Conservation (phyloP, 768 basidiomycete genomes). For the Paxillus ammoniavirescens region DNA sequence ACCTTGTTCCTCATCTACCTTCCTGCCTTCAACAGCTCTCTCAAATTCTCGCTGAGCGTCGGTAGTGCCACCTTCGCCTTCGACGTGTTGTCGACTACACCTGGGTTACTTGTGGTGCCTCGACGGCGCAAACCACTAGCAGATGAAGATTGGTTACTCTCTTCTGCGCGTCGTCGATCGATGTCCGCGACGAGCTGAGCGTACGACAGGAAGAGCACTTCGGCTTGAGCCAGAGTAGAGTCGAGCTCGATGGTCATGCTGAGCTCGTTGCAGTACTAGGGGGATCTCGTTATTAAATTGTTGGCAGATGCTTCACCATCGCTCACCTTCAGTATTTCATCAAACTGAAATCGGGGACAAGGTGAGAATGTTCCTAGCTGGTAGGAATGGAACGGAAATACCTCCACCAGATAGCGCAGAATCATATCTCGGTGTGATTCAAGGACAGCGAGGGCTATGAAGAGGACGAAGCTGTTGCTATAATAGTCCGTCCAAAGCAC, state of each 20-base stretch:
- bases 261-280: slow-evolving; percentile 87
- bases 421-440: slow-evolving; percentile 97
- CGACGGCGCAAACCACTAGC: slow-evolving; percentile 34
- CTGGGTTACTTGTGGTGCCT: slow-evolving; percentile 14
- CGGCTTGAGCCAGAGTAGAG: slow-evolving; percentile 91
- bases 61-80: slow-evolving; percentile 40
- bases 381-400: slow-evolving; percentile 32
- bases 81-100: background rate
- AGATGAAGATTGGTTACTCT: slow-evolving; percentile 21
- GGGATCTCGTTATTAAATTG: slow-evolving; percentile 3
- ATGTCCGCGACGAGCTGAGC: slow-evolving; percentile 85
- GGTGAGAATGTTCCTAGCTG: slow-evolving; percentile 2
- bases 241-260: slow-evolving; percentile 98
- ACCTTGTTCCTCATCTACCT: slow-evolving; percentile 22
- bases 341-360: slow-evolving; percentile 50
- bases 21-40: slow-evolving; percentile 54
- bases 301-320: background rate
- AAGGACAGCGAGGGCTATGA: slow-evolving; percentile 89
- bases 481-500: slow-evolving; percentile 92
- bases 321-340: slow-evolving; percentile 37
- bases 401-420: slow-evolving; percentile 92
- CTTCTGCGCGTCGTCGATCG: slow-evolving; percentile 74
- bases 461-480: slow-evolving; percentile 84
- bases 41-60: slow-evolving; percentile 59
- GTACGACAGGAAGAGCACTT: slow-evolving; percentile 94